A percentile compares a stretch with the other conserved stretches of the same genome.
Evolutionary conservation across 2,329 filamentous ascomycete species (phyloP).

Genomic region (Xylaria sp.): DNA sequence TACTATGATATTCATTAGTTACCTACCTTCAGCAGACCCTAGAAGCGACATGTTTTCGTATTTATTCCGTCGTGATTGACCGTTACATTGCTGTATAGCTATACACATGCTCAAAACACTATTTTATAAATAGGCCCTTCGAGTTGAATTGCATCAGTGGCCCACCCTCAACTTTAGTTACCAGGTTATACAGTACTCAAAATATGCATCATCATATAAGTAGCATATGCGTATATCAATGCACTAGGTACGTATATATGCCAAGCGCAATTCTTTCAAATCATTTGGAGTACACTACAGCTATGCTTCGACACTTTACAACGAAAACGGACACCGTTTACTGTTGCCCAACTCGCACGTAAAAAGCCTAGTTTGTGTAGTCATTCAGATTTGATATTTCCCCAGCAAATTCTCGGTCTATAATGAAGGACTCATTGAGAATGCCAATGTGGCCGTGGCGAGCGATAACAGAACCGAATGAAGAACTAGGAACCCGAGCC

Average conservation of each 20-base stretch:
- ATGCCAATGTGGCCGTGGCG: neutral
- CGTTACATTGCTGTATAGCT: no score
- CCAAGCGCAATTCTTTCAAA: slow-evolving; percentile 14
- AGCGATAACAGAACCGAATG: slow-evolving; percentile 9
- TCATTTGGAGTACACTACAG: slow-evolving; percentile 6
- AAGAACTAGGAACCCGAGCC: slow-evolving; percentile 10
- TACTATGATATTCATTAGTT: no score
- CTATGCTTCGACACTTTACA: neutral
- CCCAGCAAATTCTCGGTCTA: neutral
- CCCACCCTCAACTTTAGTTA: no score
- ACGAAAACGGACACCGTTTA: neutral
- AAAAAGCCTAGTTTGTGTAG: neutral
- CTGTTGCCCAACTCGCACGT: neutral
- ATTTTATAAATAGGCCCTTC: no score
- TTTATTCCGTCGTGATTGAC: no score
- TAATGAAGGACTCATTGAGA: slow-evolving; percentile 3
- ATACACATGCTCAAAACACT: no score
- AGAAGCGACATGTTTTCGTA: no score
- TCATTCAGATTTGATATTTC: neutral
- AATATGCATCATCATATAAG: neutral
- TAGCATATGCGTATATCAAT: neutral
- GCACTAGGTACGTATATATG: neutral
- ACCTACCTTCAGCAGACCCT: no score
- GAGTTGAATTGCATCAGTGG: no score
- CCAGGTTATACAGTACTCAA: no score